Conservation (phyloP, 2,329 filamentous ascomycete genomes). For the Botrytis paeoniae region DNA sequence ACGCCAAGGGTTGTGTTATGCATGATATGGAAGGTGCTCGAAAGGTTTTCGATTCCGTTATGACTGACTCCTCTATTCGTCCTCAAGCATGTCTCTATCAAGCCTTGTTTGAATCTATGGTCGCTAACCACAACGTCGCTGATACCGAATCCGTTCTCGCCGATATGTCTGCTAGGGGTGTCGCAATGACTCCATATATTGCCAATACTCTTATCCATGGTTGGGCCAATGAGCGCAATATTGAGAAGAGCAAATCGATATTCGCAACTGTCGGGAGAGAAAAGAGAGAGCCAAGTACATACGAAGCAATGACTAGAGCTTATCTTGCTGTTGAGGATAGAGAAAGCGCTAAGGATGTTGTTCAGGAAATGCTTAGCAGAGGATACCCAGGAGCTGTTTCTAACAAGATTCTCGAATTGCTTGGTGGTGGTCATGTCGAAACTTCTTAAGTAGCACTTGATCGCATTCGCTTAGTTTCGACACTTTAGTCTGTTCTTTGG, state of each 20-base stretch:
- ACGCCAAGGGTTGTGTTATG: constrained; percentile 89
- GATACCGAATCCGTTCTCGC: constrained; percentile 71
- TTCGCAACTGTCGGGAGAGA: constrained; percentile 75
- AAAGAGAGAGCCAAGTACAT: constrained; percentile 92
- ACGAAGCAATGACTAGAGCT: constrained; percentile 96
- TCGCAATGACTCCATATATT: constrained; percentile 94
- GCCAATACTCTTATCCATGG: constrained; percentile 97
- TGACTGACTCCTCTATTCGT: constrained; percentile 63
- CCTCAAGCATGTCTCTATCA: constrained; percentile 89
- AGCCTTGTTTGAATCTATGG: constrained; percentile 94
- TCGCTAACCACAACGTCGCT: constrained; percentile 83
- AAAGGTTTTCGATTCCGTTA: constrained; percentile 76
- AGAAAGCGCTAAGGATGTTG: constrained; percentile 70
- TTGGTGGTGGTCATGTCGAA: constrained; percentile 54
- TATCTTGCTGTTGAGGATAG: constrained; percentile 83
- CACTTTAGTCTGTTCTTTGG: constrained; percentile 12
- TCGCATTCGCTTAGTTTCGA: background rate
- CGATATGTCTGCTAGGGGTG: constrained; percentile 69
- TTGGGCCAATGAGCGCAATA: constrained; percentile 82
- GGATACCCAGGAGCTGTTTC: constrained; percentile 91
- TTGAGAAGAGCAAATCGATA: constrained; percentile 72
- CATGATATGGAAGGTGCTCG: constrained; percentile 86
- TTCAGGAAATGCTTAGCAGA: constrained; percentile 84
- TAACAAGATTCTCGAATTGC: constrained; percentile 88
- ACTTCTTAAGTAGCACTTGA: constrained; percentile 12